Evolutionary conservation across 768 basidiomycete genomes (phyloP).

Genomic region (Auricularia cornea): DNA sequence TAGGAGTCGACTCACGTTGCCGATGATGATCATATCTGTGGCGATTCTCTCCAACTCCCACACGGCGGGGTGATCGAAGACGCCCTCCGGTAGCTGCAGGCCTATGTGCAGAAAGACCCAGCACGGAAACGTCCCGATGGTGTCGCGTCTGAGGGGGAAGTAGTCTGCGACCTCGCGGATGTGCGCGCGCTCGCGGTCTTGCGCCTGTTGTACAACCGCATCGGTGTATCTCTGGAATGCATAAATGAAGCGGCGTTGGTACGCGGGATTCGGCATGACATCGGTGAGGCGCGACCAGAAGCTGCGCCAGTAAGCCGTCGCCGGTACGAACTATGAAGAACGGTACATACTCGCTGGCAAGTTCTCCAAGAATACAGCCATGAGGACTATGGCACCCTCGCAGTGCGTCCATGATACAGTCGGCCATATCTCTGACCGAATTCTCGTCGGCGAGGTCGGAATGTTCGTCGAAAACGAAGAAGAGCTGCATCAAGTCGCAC

Average conservation of each 20-base stretch:
- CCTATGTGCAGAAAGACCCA: conserved; percentile 10
- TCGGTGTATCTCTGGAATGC: conserved; percentile 15
- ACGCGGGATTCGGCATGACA: neutral
- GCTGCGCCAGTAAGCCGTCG: neutral
- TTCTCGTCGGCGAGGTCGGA: conserved; percentile 32
- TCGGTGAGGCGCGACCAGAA: conserved; percentile 10
- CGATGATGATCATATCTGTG: conserved; percentile 15
- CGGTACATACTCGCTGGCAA: too few relatives aligned
- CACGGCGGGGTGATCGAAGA: conserved; percentile 14
- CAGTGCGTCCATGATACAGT: conserved; percentile 34
- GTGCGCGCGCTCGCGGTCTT: conserved; percentile 12
- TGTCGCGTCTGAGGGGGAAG: conserved; percentile 18
- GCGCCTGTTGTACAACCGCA: conserved; percentile 17
- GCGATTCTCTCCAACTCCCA: conserved; percentile 7
- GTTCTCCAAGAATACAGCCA: too few relatives aligned
- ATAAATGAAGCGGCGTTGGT: conserved; percentile 15
- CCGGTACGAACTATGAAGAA: too few relatives aligned
- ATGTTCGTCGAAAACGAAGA: conserved; percentile 44
- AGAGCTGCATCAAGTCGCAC: conserved; percentile 44
- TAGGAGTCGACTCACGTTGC: conserved; percentile 12
- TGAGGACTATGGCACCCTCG: neutral
- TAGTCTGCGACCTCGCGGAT: conserved; percentile 16
- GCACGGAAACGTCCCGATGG: conserved; percentile 16
- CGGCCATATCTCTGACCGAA: conserved; percentile 23
- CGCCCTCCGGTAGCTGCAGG: conserved; percentile 14